phyloP scores from a whole-genome alignment of 129 eudicot species.

The Tanacetum coccineum region DNA sequence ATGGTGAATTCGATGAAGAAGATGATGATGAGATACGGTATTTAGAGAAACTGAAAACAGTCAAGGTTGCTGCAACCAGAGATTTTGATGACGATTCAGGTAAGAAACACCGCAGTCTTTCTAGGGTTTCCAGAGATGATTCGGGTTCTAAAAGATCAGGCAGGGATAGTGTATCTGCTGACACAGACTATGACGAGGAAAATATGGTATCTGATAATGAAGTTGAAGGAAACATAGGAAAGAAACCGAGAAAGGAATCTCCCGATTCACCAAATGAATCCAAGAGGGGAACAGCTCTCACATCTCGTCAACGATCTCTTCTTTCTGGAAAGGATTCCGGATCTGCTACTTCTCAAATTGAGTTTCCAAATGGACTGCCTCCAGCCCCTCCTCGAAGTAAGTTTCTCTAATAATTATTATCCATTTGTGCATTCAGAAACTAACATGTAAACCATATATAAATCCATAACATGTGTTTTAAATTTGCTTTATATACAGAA shows the following conservation, averaged over 20 bases:
- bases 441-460: not conserved
- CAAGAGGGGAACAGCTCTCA: conserved; percentile 69
- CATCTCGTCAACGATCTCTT: conserved; percentile 86
- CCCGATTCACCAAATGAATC: conserved; percentile 59
- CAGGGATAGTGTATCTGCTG: conserved; percentile 46
- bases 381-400: conserved; percentile 91
- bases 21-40: conserved; percentile 92
- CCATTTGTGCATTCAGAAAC: not conserved
- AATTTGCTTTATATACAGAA: conserved; percentile 39
- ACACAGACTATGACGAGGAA: conserved; percentile 74
- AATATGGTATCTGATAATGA: conserved; percentile 56
- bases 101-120: conserved; percentile 50
- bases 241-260: conserved; percentile 51
- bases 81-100: conserved; percentile 57
- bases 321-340: conserved; percentile 61
- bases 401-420: conserved; percentile 21
- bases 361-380: conserved; percentile 93
- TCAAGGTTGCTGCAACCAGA: conserved; percentile 47
- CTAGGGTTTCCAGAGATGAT: conserved; percentile 62
- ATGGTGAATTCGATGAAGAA: conserved; percentile 74
- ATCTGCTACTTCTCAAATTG: conserved; percentile 54
- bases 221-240: conserved; percentile 50
- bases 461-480: not conserved
- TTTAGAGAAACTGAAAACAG: conserved; percentile 67
- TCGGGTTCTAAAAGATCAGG: conserved; percentile 27